Percentiles rank a stretch among this genome's conserved stretches.
phyloP scores from a whole-genome alignment of 108 stramenopile genomes.

The Skeletonema grethae region DNA sequence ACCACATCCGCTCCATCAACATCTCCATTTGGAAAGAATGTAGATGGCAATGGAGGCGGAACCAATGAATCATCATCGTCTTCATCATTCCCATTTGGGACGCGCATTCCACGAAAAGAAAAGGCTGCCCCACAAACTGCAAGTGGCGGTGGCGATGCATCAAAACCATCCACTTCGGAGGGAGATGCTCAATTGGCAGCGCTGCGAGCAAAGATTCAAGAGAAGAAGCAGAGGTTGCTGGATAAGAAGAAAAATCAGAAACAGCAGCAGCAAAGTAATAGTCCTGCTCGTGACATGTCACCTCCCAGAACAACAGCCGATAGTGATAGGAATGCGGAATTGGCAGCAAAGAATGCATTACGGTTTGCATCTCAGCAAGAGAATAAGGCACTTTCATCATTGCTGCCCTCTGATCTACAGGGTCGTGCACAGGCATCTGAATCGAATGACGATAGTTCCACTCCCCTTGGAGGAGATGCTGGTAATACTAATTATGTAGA shows the following conservation, averaged over 20 bases:
- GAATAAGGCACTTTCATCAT: conserved; percentile 16
- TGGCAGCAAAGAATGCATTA: conserved; percentile 51
- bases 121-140: neutral
- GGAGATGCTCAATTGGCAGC: conserved; percentile 39
- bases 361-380: conserved; percentile 35
- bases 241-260: conserved; percentile 20
- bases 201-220: conserved; percentile 41
- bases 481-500: conserved; percentile 3
- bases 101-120: conserved; percentile 40
- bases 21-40: conserved; percentile 19
- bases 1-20: neutral
- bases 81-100: conserved; percentile 15
- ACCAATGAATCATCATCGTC: neutral
- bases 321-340: conserved; percentile 23
- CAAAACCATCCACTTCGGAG: conserved; percentile 9
- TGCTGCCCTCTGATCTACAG: conserved; percentile 48
- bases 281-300: neutral
- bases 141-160: neutral
- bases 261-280: neutral
- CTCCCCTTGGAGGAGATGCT: neutral
- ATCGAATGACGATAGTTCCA: conserved; percentile 14
- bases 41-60: neutral
- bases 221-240: conserved; percentile 40
- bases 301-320: neutral
- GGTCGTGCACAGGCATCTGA: conserved; percentile 2